phyloP scores from a whole-genome alignment of 495 filamentous ascomycete genomes.

The Tuber magnatum region DNA sequence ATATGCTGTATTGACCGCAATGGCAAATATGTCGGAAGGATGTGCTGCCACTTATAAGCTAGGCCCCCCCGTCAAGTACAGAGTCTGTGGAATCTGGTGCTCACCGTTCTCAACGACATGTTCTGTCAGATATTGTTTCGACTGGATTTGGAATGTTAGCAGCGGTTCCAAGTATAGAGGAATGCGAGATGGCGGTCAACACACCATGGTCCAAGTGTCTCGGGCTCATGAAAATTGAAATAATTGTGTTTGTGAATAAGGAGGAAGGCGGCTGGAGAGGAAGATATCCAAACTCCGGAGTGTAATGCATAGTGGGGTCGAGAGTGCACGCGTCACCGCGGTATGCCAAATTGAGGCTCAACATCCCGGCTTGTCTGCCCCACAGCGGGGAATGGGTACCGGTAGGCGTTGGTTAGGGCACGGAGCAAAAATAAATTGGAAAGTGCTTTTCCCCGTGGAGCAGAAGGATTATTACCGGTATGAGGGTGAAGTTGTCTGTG shows the following conservation, averaged over 20 bases:
- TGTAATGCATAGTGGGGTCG: not conserved
- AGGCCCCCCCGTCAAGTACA: not conserved
- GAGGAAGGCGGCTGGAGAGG: not conserved
- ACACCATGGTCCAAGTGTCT: not conserved
- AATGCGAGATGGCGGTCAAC: not conserved
- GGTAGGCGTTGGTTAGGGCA: not conserved
- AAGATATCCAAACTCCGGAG: not conserved
- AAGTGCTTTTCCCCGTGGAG: not conserved
- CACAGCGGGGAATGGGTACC: not conserved
- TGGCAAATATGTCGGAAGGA: constrained; percentile 76
- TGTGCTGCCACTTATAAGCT: constrained; percentile 53
- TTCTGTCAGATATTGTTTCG: constrained; percentile 92
- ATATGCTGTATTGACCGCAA: constrained; percentile 70
- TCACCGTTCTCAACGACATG: constrained; percentile 82
- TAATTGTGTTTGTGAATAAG: not conserved
- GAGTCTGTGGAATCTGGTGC: constrained; percentile 17
- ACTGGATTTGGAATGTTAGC: constrained; percentile 50
- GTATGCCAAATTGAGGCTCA: not conserved
- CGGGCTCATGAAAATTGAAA: not conserved
- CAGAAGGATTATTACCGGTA: not conserved
- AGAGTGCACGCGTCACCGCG: not conserved
- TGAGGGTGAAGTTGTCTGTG: not conserved
- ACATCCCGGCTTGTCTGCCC: not conserved
- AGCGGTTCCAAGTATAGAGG: not conserved
- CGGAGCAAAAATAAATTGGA: not conserved